Base-by-base conservation (phyloP, 176 grass and related monocot genomes). In the Cenchrus americanus region DNA sequence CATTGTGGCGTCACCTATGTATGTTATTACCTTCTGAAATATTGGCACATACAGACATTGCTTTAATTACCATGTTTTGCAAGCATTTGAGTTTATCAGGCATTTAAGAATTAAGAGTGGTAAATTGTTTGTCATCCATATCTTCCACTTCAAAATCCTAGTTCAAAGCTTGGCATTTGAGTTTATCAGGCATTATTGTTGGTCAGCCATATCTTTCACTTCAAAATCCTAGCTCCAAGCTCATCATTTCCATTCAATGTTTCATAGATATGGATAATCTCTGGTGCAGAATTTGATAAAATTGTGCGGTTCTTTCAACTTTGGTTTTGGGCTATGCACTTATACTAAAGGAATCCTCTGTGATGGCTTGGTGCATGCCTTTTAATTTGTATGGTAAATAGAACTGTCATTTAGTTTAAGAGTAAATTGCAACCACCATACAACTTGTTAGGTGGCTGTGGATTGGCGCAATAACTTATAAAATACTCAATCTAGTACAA, bases 241-340 rank as follows among this genome's bases (percentile, higher is more conserved):
- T 83, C 51, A 51, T 30, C 11, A 44, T 58, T 49, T 79, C 26
- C 65, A 7, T 26, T 83, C 0, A 19, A 14, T 10, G 40, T 72
- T 34, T 23, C 22, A 61, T 65, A 65, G 46, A 11, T 77, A 22
- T 40, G 49, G 48, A 66, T 87, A 59, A 75, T 22, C 37, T 55
- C 49, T 34, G 21, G 10, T 76, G 41, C 40, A 51, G 14, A 6
- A 12, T 37, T 75, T 6, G 15, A 40, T 69, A 52, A 43, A 43
- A 41, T 66, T 54, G 10, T 54, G 26, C 60, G 75, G 75, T 40
- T 83, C 34, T 42, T 8, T 53, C 10, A 53, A 6, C 41, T 34
- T 54, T 23, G 24, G 8, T 30, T 54, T 74, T 62, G 21, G 14
- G 5, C 14, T 51, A 57, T 37, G 19, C 34, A 49, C n/a, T 37